Percentiles rank a stretch among this genome's conserved stretches.
These are phyloP conservation scores for Whalleya microplaca DNA, from an alignment of 2,329 filamentous ascomycete genomes.

Conservation along the genomic window DNA sequence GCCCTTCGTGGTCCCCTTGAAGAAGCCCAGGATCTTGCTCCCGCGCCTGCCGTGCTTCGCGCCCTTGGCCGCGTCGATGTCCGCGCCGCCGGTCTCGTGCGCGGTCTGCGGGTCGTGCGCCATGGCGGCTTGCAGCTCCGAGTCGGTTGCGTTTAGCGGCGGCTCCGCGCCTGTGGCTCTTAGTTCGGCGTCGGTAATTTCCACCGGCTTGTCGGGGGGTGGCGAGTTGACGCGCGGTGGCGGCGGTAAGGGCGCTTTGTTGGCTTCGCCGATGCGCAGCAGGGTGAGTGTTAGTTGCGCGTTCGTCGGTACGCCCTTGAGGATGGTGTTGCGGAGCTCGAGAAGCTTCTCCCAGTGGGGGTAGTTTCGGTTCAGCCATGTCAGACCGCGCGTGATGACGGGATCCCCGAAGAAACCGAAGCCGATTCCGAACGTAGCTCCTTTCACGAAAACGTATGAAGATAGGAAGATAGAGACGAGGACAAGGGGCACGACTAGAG, in stretches of 20 bases:
- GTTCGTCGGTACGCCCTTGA: slow-evolving; percentile 84
- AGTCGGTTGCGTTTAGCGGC: slow-evolving; percentile 63
- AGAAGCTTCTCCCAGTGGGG: slow-evolving; percentile 78
- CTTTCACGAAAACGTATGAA: slow-evolving; percentile 67
- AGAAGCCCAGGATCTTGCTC: slow-evolving; percentile 60
- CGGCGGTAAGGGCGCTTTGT: slow-evolving; percentile 76
- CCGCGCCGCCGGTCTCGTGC: slow-evolving; percentile 45
- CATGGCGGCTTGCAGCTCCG: slow-evolving; percentile 69
- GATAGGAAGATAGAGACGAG: slow-evolving; percentile 56
- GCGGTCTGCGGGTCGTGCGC: slow-evolving; percentile 44
- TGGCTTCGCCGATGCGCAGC: slow-evolving; percentile 79
- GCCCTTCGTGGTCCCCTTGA: slow-evolving; percentile 72
- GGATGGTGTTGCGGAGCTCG: slow-evolving; percentile 73
- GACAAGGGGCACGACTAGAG: slow-evolving; percentile 55
- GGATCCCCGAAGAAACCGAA: slow-evolving; percentile 83
- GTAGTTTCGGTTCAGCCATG: slow-evolving; percentile 61
- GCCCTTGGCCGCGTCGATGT: slow-evolving; percentile 52
- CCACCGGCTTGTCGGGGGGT: slow-evolving; percentile 41
- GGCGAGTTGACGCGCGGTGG: slow-evolving; percentile 45
- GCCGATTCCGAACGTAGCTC: slow-evolving; percentile 67
- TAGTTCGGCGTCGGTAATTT: slow-evolving; percentile 51
- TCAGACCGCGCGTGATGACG: slow-evolving; percentile 62
- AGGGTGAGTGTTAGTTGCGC: slow-evolving; percentile 82
- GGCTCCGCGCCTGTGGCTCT: slow-evolving; percentile 49
- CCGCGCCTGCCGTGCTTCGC: slow-evolving; percentile 45